These are phyloP conservation scores for Diaporthe sp. DNA, from an alignment of 2,329 filamentous ascomycete genomes.

Conservation along the genomic window DNA sequence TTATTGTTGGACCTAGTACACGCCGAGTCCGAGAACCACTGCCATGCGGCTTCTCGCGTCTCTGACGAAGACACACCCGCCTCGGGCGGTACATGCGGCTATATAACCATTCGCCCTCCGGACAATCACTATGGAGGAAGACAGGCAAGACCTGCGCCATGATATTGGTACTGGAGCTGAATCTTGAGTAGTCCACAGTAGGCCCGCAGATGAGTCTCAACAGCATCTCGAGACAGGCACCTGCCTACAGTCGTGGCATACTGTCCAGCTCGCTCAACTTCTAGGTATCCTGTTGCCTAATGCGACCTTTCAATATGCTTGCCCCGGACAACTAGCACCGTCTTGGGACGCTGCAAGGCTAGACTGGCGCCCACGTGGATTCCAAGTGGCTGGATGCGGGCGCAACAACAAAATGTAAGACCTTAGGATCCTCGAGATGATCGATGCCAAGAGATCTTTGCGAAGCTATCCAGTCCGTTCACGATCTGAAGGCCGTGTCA, in stretches of 20 bases:
- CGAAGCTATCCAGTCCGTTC: conserved; percentile 46
- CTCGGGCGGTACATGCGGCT: not conserved
- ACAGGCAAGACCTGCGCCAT: not conserved
- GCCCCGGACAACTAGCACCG: not conserved
- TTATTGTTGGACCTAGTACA: not conserved
- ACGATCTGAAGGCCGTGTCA: conserved; percentile 42
- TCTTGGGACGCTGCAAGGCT: conserved; percentile 6
- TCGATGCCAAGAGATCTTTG: conserved; percentile 14
- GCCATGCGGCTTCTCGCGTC: not conserved
- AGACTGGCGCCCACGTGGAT: conserved; percentile 20
- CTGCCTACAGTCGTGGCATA: not conserved
- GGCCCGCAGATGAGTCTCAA: not conserved
- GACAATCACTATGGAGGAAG: not conserved
- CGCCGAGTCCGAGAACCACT: not conserved
- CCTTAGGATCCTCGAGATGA: not conserved
- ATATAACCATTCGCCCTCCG: not conserved
- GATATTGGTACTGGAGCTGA: not conserved
- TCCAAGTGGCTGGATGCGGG: conserved; percentile 13
- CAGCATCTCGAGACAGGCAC: not conserved
- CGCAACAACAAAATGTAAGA: conserved; percentile 10
- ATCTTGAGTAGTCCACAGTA: not conserved
- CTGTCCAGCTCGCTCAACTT: not conserved
- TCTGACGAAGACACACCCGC: not conserved
- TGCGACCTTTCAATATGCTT: conserved; percentile 24
- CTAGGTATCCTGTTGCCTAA: conserved; percentile 15